Percentiles rank a stretch among this genome's conserved stretches.
Evolutionary conservation across 495 filamentous ascomycete species (phyloP).

Genomic region (Lasiosphaeriaceae sp.): DNA sequence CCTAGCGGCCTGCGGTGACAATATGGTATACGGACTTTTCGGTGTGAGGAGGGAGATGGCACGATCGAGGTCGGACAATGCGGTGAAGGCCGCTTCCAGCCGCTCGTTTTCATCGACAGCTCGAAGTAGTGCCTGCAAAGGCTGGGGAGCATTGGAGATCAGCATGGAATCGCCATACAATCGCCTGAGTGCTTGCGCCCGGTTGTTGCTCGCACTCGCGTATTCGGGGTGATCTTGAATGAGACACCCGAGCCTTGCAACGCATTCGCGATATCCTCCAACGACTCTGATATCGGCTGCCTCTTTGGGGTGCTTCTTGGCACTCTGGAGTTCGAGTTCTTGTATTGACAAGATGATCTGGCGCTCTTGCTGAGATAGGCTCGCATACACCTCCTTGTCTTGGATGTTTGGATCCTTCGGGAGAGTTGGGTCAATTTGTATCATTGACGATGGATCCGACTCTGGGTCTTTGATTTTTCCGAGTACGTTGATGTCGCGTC

Average conservation of each 20-base stretch:
- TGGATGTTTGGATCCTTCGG: slow-evolving; percentile 58
- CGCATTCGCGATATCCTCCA: slow-evolving; percentile 36
- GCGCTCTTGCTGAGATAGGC: slow-evolving; percentile 37
- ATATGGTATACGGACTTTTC: slow-evolving; percentile 36
- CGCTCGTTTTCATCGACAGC: slow-evolving; percentile 26
- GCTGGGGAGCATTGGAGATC: slow-evolving; percentile 20
- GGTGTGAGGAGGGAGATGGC: slow-evolving; percentile 68
- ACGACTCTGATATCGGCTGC: slow-evolving; percentile 20
- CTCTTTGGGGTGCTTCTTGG: slow-evolving; percentile 28
- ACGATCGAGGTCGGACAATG: slow-evolving; percentile 58
- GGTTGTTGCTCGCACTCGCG: slow-evolving; percentile 71
- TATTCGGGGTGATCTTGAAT: slow-evolving; percentile 60
- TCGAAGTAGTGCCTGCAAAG: slow-evolving; percentile 26
- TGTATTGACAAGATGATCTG: slow-evolving; percentile 48
- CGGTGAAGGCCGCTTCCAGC: slow-evolving; percentile 29
- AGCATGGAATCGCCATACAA: slow-evolving; percentile 50
- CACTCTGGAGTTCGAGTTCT: slow-evolving; percentile 44
- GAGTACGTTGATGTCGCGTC: slow-evolving; percentile 68
- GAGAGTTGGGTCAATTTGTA: slow-evolving; percentile 54
- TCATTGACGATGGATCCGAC: slow-evolving; percentile 50
- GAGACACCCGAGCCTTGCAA: slow-evolving; percentile 48
- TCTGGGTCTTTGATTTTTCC: slow-evolving; percentile 79
- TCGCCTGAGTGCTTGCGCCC: slow-evolving; percentile 66
- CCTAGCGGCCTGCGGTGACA: slow-evolving; percentile 59
- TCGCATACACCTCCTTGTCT: slow-evolving; percentile 34